Percentiles rank a stretch among this genome's conserved stretches.
Conservation (phyloP, 2,329 filamentous ascomycete species). For the Phaeosphaeria sp. region DNA sequence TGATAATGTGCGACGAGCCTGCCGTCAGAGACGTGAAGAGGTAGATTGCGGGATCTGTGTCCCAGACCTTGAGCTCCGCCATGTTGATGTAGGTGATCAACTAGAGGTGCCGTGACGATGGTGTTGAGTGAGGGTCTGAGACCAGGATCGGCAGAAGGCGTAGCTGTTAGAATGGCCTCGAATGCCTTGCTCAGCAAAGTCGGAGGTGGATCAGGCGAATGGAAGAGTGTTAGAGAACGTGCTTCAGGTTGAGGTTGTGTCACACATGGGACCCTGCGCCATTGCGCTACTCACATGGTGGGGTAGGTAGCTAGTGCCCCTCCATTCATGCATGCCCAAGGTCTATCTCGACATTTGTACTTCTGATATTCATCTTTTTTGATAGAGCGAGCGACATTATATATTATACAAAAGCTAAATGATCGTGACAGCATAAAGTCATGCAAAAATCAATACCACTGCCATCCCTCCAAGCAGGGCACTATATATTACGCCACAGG, state of each 20-base stretch:
- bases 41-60: constrained; percentile 69
- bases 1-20: constrained; percentile 94
- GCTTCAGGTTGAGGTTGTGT: constrained; percentile 9
- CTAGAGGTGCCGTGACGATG: neutral
- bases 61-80: constrained; percentile 52
- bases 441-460: constrained; percentile 5
- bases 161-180: neutral
- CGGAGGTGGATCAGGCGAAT: neutral
- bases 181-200: neutral
- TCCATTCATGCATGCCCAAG: neutral
- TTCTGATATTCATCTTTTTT: constrained; percentile 10
- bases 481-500: constrained; percentile 14
- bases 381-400: constrained; percentile 25
- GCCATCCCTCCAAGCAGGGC: neutral
- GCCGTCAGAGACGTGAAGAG: constrained; percentile 96
- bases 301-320: constrained; percentile 6
- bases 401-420: constrained; percentile 21
- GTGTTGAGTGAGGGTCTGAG: too few species aligned
- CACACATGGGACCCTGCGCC: constrained; percentile 5
- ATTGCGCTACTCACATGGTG: constrained; percentile 1
- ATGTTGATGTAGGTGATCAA: constrained; percentile 23
- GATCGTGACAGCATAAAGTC: constrained; percentile 4
- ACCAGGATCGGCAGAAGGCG: too few species aligned
- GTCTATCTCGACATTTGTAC: neutral
- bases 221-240: constrained; percentile 4